Evolutionary conservation across 169 alveolate species (phyloP).

Genomic region (Plasmodium vinckei): DNA sequence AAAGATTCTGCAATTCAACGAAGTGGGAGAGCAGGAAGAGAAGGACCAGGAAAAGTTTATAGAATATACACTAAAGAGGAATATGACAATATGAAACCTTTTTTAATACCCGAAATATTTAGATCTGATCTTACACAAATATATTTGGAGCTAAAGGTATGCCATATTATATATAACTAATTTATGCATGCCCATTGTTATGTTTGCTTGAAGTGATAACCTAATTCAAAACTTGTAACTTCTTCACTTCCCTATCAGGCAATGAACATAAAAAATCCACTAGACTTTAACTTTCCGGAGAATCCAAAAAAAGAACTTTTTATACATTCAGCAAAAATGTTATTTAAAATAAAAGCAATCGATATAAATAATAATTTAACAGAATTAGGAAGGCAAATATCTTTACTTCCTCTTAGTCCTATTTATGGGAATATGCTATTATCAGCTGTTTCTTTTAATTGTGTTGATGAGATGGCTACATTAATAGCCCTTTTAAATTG

Average conservation of each 20-base stretch:
- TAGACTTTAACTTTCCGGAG: conserved; percentile 92
- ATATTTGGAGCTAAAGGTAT: conserved; percentile 86
- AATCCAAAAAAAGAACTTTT: conserved; percentile 96
- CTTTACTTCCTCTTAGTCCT: conserved; percentile 90
- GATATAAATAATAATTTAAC: conserved; percentile 84
- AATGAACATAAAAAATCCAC: conserved; percentile 66
- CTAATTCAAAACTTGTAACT: too few relatives aligned
- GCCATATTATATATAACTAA: neutral
- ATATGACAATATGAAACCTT: conserved; percentile 84
- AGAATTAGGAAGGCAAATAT: conserved; percentile 81
- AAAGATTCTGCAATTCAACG: conserved; percentile 95
- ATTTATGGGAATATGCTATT: conserved; percentile 89
- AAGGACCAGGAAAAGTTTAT: conserved; percentile 92
- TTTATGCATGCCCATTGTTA: neutral
- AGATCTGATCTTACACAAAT: conserved; percentile 92
- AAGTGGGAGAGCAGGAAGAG: conserved; percentile 98
- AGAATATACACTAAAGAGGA: conserved; percentile 93
- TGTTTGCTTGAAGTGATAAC: neutral
- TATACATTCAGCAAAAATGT: conserved; percentile 80
- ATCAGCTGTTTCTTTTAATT: conserved; percentile 91
- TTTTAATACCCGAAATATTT: conserved; percentile 92
- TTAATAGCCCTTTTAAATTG: conserved; percentile 89
- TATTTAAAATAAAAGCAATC: conserved; percentile 66
- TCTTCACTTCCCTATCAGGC: conserved; percentile 17
- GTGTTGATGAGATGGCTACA: conserved; percentile 91